Evolutionary conservation across 768 basidiomycete genomes (phyloP).

Genomic region (Suillus cothurnatus): DNA sequence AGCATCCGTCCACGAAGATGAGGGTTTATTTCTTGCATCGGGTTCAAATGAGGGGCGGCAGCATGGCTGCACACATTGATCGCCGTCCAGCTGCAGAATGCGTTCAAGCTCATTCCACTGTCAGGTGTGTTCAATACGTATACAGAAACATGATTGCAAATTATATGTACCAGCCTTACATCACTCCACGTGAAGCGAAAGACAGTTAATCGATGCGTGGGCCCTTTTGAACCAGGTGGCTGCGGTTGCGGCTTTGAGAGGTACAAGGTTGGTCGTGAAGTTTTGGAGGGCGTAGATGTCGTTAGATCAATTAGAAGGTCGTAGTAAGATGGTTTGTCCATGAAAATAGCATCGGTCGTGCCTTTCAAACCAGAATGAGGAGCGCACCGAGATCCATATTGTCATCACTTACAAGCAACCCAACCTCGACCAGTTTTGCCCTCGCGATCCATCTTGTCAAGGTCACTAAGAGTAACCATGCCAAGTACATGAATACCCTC

Average conservation of each 20-base stretch:
- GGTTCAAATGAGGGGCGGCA: slow-evolving; percentile 33
- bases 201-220: slow-evolving; percentile 57
- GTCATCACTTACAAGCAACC: slow-evolving; percentile 68
- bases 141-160: not conserved
- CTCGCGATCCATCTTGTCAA: slow-evolving; percentile 61
- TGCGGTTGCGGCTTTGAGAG: slow-evolving; percentile 49
- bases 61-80: slow-evolving; percentile 33
- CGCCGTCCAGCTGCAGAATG: slow-evolving; percentile 57
- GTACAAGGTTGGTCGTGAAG: slow-evolving; percentile 68
- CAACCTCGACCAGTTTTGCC: slow-evolving; percentile 67
- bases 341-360: slow-evolving; percentile 83
- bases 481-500: slow-evolving; percentile 72
- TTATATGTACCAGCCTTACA: slow-evolving; percentile 59
- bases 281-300: slow-evolving; percentile 59
- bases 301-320: slow-evolving; percentile 83
- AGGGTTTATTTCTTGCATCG: slow-evolving; percentile 39
- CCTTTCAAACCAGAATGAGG: slow-evolving; percentile 34
- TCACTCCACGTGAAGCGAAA: slow-evolving; percentile 86
- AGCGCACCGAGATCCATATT: slow-evolving; percentile 4
- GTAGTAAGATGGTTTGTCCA: slow-evolving; percentile 78
- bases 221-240: slow-evolving; percentile 38
- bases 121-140: slow-evolving; percentile 4
- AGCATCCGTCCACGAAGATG: slow-evolving; percentile 66
- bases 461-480: slow-evolving; percentile 76
- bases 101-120: slow-evolving; percentile 83